Evolutionary conservation across 1,284 basidiomycete genomes (phyloP).

Genomic region (Microbotryum saponariae): DNA sequence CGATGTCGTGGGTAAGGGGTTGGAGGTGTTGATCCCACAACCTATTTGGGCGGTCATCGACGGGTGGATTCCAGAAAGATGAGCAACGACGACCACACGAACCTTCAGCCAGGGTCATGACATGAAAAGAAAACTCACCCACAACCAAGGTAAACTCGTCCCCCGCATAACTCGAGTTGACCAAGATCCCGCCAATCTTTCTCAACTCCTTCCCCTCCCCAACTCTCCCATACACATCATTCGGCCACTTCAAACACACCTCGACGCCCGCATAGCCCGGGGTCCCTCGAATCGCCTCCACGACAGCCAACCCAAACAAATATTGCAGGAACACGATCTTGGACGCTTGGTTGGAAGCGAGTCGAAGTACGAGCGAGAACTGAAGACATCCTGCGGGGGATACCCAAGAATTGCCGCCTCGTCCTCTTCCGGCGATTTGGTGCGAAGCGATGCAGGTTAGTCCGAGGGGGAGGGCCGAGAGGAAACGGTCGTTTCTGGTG

Average conservation of each 20-base stretch:
- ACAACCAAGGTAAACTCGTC: constrained; percentile 69
- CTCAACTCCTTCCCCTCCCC: constrained; percentile 44
- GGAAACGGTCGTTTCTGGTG: constrained; percentile 65
- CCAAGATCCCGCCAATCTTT: constrained; percentile 85
- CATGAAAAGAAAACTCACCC: constrained; percentile 49
- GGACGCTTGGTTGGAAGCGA: constrained; percentile 52
- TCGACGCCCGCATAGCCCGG: constrained; percentile 44
- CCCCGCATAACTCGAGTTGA: constrained; percentile 74
- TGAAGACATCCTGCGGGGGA: constrained; percentile 84
- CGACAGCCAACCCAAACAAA: constrained; percentile 80
- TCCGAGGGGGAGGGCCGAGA: constrained; percentile 63
- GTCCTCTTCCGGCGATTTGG: constrained; percentile 80
- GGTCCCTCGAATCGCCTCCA: constrained; percentile 58
- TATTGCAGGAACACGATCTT: constrained; percentile 94
- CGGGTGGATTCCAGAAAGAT: neutral
- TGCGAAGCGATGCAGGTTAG: constrained; percentile 74
- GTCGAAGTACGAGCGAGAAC: constrained; percentile 69
- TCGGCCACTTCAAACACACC: constrained; percentile 92
- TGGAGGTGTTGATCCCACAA: constrained; percentile 82
- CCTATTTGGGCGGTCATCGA: constrained; percentile 47
- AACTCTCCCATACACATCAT: constrained; percentile 78
- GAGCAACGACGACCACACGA: neutral
- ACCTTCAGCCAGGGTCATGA: neutral
- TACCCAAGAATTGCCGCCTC: constrained; percentile 86
- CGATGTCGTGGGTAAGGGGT: constrained; percentile 73